Percentiles rank a stretch among this genome's conserved stretches.
Evolutionary conservation across 208 protist species (phyloP).

Genomic region (Wallacemonas sp.): DNA sequence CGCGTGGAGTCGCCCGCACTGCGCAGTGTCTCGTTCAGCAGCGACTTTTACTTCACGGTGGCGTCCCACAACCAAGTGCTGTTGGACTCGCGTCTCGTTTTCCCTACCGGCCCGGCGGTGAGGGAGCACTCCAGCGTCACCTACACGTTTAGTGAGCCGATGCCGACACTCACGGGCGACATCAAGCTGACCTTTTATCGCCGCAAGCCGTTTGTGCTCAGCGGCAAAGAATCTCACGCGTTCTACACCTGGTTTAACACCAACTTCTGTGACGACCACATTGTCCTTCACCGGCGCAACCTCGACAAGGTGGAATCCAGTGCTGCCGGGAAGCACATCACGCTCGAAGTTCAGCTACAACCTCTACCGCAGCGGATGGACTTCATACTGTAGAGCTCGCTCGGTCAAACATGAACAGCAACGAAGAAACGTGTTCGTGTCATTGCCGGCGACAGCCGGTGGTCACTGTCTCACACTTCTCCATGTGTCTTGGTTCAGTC

Average conservation of each 20-base stretch:
- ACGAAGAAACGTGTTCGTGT: too few species aligned
- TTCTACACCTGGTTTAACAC: conserved; percentile 52
- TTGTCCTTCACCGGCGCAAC: conserved; percentile 6
- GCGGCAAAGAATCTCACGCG: conserved; percentile 10
- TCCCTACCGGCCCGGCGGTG: conserved; percentile 21
- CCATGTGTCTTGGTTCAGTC: not conserved
- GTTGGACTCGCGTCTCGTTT: conserved; percentile 38
- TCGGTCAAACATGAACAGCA: too few species aligned
- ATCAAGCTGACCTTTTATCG: conserved; percentile 35
- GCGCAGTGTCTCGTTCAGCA: not conserved
- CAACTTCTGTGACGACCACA: conserved; percentile 11
- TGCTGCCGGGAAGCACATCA: conserved; percentile 15
- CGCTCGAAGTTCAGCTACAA: conserved; percentile 3
- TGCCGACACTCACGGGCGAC: conserved; percentile 21
- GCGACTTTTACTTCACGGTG: conserved; percentile 45
- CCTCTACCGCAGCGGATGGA: not conserved
- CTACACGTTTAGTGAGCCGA: conserved; percentile 25
- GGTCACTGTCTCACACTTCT: not conserved
- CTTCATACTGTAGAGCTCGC: not conserved
- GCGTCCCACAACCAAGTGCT: conserved; percentile 20
- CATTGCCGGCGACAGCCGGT: too few species aligned
- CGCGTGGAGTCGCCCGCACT: not conserved
- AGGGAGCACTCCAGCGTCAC: conserved; percentile 18
- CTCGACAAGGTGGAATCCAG: conserved; percentile 24
- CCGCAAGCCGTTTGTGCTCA: conserved; percentile 25